These are phyloP conservation scores for Hortiboletus flavorubellus DNA, from an alignment of 768 basidiomycete genomes.

Conservation along the genomic window DNA sequence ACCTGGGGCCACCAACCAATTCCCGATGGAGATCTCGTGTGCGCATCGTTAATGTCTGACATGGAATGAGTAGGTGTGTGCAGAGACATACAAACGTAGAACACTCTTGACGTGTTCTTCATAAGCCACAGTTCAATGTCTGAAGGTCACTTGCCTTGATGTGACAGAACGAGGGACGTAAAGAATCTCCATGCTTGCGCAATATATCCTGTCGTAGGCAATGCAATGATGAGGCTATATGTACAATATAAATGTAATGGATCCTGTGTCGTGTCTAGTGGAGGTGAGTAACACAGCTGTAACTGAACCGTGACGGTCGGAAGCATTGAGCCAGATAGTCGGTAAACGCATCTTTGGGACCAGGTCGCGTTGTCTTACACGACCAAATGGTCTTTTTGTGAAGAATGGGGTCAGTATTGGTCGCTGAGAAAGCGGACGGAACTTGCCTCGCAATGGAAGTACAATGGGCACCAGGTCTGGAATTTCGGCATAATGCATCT, in stretches of 20 bases:
- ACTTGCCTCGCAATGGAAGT: slow-evolving; percentile 71
- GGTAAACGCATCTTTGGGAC: not conserved
- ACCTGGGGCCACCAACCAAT: slow-evolving; percentile 19
- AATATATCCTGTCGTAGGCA: slow-evolving; percentile 6
- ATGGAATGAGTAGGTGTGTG: slow-evolving; percentile 6
- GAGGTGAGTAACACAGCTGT: slow-evolving; percentile 5
- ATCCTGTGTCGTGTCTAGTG: slow-evolving; percentile 15
- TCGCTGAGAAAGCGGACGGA: slow-evolving; percentile 11
- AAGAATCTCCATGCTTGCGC: slow-evolving; percentile 5
- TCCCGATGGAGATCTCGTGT: slow-evolving; percentile 24
- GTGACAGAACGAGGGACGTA: slow-evolving; percentile 16
- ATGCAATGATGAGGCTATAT: slow-evolving; percentile 27
- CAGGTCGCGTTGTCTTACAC: slow-evolving; percentile 11
- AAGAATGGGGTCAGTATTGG: slow-evolving; percentile 9
- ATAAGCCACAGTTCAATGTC: slow-evolving; percentile 10
- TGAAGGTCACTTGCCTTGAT: not conserved
- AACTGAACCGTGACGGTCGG: not conserved
- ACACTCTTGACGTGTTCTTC: slow-evolving; percentile 23
- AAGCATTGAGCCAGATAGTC: not conserved
- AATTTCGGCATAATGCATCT: slow-evolving; percentile 73
- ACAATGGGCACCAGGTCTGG: slow-evolving; percentile 67
- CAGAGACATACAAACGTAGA: slow-evolving; percentile 7
- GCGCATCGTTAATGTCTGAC: slow-evolving; percentile 13
- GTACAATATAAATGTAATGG: slow-evolving; percentile 24
- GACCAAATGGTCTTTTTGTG: slow-evolving; percentile 28